phyloP scores from a whole-genome alignment of 208 protist species.

The Balamuthia mandrillaris region DNA sequence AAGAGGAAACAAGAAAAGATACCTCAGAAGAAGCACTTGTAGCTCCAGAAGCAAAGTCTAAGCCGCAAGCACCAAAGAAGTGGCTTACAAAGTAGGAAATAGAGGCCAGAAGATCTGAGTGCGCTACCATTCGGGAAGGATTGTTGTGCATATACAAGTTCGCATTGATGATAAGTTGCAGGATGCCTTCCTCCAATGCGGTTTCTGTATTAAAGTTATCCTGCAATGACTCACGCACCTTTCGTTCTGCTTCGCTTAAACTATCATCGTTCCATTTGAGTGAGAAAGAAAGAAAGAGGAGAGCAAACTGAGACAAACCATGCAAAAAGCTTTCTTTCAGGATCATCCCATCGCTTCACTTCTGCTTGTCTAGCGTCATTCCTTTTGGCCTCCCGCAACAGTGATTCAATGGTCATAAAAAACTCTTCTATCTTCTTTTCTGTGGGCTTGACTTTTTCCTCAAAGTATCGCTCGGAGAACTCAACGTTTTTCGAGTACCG shows the following conservation, averaged over 20 bases:
- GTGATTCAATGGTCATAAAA: not conserved
- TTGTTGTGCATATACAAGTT: slow-evolving; percentile 78
- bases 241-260: slow-evolving; percentile 65
- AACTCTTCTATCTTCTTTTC: slow-evolving; percentile 53
- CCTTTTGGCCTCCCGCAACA: not conserved
- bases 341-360: not conserved
- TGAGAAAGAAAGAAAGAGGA: no score
- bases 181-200: slow-evolving; percentile 73
- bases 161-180: slow-evolving; percentile 73
- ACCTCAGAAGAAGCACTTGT: no score
- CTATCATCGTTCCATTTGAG: no score
- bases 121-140: not conserved
- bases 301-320: not conserved
- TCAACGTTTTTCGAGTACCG: slow-evolving; percentile 1
- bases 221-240: slow-evolving; percentile 76
- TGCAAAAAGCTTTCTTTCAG: not conserved
- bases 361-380: not conserved
- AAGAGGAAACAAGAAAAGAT: no score
- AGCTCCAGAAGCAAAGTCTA: no score
- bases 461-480: slow-evolving; percentile 10
- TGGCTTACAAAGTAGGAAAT: slow-evolving; percentile 80
- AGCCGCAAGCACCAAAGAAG: slow-evolving; percentile 87
- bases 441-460: slow-evolving; percentile 61
- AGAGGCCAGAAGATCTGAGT: slow-evolving; percentile 68
- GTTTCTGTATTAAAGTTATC: slow-evolving; percentile 89